A percentile compares a stretch with the other conserved stretches of the same genome.
Conservation (phyloP, 306 rosid genomes). For the Rosa lucieae region DNA sequence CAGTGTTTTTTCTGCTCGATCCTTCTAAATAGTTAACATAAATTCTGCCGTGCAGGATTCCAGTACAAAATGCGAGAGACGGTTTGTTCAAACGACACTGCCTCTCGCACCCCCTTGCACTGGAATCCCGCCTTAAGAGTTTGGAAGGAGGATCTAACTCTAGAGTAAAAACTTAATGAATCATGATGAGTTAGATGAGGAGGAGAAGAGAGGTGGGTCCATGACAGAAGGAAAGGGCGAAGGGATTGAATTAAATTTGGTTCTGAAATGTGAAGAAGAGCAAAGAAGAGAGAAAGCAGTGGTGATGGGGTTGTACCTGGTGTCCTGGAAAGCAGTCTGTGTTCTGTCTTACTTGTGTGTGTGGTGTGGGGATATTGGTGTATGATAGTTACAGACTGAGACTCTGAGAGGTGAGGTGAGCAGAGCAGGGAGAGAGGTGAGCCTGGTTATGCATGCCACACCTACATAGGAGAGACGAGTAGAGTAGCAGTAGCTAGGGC, state of each 20-base stretch:
- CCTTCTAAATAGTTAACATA: not conserved
- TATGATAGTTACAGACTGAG: conserved; percentile 9
- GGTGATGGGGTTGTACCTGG: not conserved
- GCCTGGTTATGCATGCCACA: not conserved
- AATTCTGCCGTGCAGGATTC: not conserved
- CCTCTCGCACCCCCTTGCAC: no score
- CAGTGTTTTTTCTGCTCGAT: not conserved
- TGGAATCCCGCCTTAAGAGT: no score
- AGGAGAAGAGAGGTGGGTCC: not conserved
- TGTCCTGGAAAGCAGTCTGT: no score
- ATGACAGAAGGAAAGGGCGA: not conserved
- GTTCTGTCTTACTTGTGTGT: not conserved
- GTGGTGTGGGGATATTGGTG: not conserved
- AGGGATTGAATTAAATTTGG: not conserved
- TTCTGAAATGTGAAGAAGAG: not conserved
- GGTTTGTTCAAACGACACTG: no score
- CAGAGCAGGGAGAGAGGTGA: not conserved
- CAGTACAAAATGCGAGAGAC: not conserved
- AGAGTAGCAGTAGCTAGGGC: not conserved
- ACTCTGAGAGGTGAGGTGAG: not conserved
- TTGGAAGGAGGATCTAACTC: no score
- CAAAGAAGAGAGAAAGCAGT: not conserved
- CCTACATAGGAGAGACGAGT: not conserved
- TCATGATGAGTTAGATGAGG: not conserved
- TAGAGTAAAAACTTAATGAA: not conserved